phyloP scores from a whole-genome alignment of 2,329 filamentous ascomycete species.

The Triangularia setosa region DNA sequence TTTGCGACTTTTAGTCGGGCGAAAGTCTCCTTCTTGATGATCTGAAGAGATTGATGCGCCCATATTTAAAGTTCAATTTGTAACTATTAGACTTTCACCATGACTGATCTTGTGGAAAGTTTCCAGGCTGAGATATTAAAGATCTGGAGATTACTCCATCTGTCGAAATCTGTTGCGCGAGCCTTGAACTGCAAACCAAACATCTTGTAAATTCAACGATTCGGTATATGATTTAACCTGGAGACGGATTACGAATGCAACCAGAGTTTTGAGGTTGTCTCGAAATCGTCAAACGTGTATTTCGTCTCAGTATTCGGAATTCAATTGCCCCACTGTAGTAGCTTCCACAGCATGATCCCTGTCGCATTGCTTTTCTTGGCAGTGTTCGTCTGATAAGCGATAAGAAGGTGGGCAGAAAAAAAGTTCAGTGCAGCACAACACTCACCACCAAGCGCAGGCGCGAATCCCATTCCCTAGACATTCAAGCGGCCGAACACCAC shows the following conservation, averaged over 20 bases:
- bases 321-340: neutral
- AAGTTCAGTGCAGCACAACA: slow-evolving; percentile 13
- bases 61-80: neutral
- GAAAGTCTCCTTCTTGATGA: neutral
- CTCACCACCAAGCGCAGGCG: slow-evolving; percentile 3
- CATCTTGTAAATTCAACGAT: no score
- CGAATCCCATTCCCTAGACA: slow-evolving; percentile 1
- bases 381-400: slow-evolving; percentile 24
- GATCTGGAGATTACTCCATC: neutral
- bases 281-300: no score
- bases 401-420: slow-evolving; percentile 21
- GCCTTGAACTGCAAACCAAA: no score
- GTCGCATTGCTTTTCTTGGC: neutral
- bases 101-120: neutral
- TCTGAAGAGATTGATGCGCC: neutral
- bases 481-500: neutral
- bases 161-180: neutral
- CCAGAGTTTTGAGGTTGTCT: neutral
- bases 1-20: neutral
- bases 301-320: neutral
- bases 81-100: neutral
- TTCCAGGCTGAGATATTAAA: neutral
- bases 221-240: neutral
- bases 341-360: neutral
- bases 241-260: neutral